phyloP scores from a whole-genome alignment of 768 basidiomycete species.

The Suillus spraguei region DNA sequence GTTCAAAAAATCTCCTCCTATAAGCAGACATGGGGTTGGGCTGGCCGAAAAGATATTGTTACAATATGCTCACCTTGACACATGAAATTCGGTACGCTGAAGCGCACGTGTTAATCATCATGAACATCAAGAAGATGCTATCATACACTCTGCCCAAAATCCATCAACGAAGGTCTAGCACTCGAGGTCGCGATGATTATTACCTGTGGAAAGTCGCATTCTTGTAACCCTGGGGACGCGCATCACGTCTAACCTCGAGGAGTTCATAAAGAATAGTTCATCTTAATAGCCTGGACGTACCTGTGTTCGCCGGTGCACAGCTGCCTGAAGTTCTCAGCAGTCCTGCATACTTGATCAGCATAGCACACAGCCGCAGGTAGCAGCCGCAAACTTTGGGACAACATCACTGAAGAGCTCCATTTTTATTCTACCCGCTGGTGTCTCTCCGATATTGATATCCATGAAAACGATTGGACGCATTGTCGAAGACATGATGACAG shows the following conservation, averaged over 20 bases:
- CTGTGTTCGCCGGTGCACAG: constrained; percentile 97
- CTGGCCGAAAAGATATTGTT: background rate
- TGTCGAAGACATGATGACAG: constrained; percentile 42
- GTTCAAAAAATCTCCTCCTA: constrained; percentile 94
- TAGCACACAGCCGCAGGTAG: background rate
- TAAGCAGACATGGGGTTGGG: constrained; percentile 4
- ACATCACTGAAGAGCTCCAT: constrained; percentile 98
- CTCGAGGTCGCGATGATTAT: constrained; percentile 24
- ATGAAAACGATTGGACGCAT: constrained; percentile 93
- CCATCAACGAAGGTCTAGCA: constrained; percentile 12
- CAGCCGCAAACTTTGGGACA: constrained; percentile 78
- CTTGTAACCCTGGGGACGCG: constrained; percentile 90
- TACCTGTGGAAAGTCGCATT: constrained; percentile 91
- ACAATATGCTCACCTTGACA: constrained; percentile 69
- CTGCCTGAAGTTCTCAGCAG: constrained; percentile 97
- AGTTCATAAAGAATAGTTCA: constrained; percentile 19
- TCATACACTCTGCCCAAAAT: constrained; percentile 65
- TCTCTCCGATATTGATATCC: constrained; percentile 96
- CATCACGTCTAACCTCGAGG: constrained; percentile 44
- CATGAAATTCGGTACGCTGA: constrained; percentile 92
- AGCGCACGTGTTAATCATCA: constrained; percentile 15
- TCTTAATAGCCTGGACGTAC: constrained; percentile 40
- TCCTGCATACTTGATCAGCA: constrained; percentile 49
- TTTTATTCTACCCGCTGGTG: constrained; percentile 91
- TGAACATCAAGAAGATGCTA: constrained; percentile 7